phyloP scores from a whole-genome alignment of 345 rosid species.

The Acer saccharum region DNA sequence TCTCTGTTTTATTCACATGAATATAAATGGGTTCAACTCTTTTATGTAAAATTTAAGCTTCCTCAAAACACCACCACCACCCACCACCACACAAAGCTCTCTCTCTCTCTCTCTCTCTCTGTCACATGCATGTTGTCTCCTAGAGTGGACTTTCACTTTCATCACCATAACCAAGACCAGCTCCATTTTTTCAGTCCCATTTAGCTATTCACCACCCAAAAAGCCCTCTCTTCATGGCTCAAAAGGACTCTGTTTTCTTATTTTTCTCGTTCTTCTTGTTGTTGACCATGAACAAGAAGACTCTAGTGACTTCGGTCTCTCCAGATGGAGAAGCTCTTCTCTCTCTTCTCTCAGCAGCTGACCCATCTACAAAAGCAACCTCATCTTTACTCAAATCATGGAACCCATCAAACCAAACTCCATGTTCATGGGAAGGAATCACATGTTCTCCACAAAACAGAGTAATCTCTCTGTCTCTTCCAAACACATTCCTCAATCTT shows the following conservation, averaged over 20 bases:
- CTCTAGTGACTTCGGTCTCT: conserved; percentile 52
- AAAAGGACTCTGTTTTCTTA: conserved; percentile 33
- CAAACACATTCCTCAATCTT: conserved; percentile 81
- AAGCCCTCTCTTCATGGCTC: conserved; percentile 15
- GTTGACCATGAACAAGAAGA: conserved; percentile 33
- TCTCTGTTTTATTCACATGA: conserved; percentile 50
- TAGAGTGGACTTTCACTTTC: conserved; percentile 30
- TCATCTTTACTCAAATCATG: conserved; percentile 70
- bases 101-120: conserved; percentile 29
- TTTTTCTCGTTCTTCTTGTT: conserved; percentile 34
- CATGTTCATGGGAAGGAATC: conserved; percentile 93
- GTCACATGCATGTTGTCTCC: conserved; percentile 64
- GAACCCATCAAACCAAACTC: conserved; percentile 72
- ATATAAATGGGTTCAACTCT: conserved; percentile 36
- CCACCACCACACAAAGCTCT: conserved; percentile 4
- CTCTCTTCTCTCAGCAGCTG: conserved; percentile 56
- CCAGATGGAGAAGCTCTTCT: conserved; percentile 83
- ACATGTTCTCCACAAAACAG: conserved; percentile 81
- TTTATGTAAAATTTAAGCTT: conserved; percentile 56
- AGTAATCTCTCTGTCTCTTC: conserved; percentile 82
- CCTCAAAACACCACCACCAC: neutral
- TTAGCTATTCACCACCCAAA: conserved; percentile 11
- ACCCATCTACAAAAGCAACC: conserved; percentile 45
- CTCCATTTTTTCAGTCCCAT: conserved; percentile 11
- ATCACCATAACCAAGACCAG: conserved; percentile 13